Conservation (phyloP, 768 basidiomycete species). For the Pleurotus sapidus region DNA sequence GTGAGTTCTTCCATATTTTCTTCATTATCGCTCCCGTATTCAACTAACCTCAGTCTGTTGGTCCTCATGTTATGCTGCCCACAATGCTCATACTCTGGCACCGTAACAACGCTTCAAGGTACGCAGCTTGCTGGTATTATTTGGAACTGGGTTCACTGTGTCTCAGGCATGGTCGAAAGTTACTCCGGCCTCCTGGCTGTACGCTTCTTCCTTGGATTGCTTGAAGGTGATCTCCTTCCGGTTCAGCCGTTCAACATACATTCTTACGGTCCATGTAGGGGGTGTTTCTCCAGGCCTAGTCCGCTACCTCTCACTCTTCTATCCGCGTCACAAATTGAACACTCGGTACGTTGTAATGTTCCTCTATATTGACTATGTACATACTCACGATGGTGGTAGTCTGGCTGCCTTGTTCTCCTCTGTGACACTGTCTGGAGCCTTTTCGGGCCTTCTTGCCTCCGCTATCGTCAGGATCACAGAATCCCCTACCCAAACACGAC, state of each 20-base stretch:
- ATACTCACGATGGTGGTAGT: constrained; percentile 34
- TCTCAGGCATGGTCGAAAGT: constrained; percentile 41
- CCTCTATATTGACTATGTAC: constrained; percentile 21
- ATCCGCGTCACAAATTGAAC: constrained; percentile 47
- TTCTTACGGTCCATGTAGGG: no score
- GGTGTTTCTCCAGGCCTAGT: constrained; percentile 58
- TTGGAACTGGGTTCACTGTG: not conserved
- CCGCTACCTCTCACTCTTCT: constrained; percentile 57
- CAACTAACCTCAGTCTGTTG: constrained; percentile 35
- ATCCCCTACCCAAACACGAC: not conserved
- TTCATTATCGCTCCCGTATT: not conserved
- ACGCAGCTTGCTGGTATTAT: not conserved
- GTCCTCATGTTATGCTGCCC: constrained; percentile 56
- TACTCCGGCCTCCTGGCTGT: constrained; percentile 43
- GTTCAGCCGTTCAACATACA: no score
- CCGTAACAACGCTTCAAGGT: constrained; percentile 62
- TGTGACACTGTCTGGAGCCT: constrained; percentile 59
- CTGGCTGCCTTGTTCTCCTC: constrained; percentile 48
- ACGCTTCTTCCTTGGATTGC: constrained; percentile 52
- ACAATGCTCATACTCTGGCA: constrained; percentile 59
- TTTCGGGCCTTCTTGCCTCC: constrained; percentile 66
- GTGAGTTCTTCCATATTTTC: constrained; percentile 20
- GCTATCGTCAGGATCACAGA: constrained; percentile 66
- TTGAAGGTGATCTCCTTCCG: constrained; percentile 29
- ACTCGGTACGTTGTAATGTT: constrained; percentile 32